phyloP scores from a whole-genome alignment of 805 yeast species.

The Candida ulmi region DNA sequence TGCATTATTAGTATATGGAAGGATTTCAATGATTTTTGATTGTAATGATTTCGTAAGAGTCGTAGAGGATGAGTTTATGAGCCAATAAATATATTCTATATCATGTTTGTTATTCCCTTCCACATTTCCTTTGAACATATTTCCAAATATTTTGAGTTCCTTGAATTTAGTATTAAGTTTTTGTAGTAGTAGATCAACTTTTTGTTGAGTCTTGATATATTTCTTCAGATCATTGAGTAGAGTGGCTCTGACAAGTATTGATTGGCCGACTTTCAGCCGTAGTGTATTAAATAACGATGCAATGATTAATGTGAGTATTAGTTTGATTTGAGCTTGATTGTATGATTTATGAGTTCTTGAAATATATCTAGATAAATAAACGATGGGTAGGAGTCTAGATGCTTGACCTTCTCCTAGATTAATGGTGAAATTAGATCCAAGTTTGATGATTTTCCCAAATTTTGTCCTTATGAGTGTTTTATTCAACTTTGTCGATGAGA shows the following conservation, averaged over 20 bases:
- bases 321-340: neutral
- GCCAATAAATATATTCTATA: slow-evolving; percentile 7
- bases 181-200: slow-evolving; percentile 22
- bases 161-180: slow-evolving; percentile 24
- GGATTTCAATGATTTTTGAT: slow-evolving; percentile 20
- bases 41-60: slow-evolving; percentile 27
- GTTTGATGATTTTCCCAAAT: slow-evolving; percentile 3
- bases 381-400: neutral
- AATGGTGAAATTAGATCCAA: neutral
- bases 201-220: slow-evolving; percentile 17
- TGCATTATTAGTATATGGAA: slow-evolving; percentile 25
- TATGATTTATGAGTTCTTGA: slow-evolving; percentile 2
- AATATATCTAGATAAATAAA: slow-evolving; percentile 1
- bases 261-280: neutral
- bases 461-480: neutral
- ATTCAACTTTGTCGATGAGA: slow-evolving; percentile 6
- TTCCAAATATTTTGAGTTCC: slow-evolving; percentile 23
- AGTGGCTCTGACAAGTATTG: slow-evolving; percentile 7
- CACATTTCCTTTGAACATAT: slow-evolving; percentile 5
- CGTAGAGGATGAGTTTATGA: slow-evolving; percentile 27
- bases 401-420: neutral
- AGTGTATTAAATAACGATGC: neutral
- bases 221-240: slow-evolving; percentile 12
- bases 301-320: neutral
- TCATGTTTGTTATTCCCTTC: neutral